Evolutionary conservation across 192 early-diverging fungal genomes (phyloP).

Genomic region (Coemansia sp.): DNA sequence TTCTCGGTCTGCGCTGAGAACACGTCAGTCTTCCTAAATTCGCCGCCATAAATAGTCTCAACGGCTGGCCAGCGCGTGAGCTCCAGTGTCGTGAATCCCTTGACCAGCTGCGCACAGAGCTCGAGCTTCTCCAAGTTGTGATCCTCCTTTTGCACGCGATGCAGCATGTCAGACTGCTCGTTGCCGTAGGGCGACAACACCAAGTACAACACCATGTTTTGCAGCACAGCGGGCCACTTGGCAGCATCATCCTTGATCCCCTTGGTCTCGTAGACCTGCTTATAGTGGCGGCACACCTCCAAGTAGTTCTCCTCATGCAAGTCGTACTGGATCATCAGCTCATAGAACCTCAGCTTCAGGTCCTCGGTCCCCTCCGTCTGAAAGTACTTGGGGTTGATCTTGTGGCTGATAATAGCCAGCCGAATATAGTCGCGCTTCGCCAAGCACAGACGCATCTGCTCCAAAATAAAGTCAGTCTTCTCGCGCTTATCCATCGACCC

Average conservation of each 20-base stretch:
- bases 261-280: slow-evolving; percentile 85
- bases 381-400: slow-evolving; percentile 96
- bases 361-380: slow-evolving; percentile 71
- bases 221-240: slow-evolving; percentile 71
- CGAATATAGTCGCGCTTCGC: slow-evolving; percentile 90
- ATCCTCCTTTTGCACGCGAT: slow-evolving; percentile 76
- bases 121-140: slow-evolving; percentile 71
- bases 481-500: slow-evolving; percentile 98
- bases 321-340: slow-evolving; percentile 94
- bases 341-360: slow-evolving; percentile 90
- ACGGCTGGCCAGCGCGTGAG: slow-evolving; percentile 95
- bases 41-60: slow-evolving; percentile 81
- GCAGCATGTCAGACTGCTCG: slow-evolving; percentile 93
- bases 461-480: slow-evolving; percentile 98
- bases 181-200: slow-evolving; percentile 91
- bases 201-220: slow-evolving; percentile 83
- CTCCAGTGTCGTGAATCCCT: slow-evolving; percentile 89
- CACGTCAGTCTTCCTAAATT: slow-evolving; percentile 70
- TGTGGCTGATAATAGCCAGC: slow-evolving; percentile 91
- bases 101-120: slow-evolving; percentile 79
- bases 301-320: slow-evolving; percentile 88
- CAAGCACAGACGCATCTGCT: slow-evolving; percentile 95
- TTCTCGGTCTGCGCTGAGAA: slow-evolving; percentile 72
- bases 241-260: slow-evolving; percentile 73
- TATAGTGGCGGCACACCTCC: slow-evolving; percentile 89